Evolutionary conservation across 768 basidiomycete species (phyloP).

Genomic region (Pleurotus cornucopiae): DNA sequence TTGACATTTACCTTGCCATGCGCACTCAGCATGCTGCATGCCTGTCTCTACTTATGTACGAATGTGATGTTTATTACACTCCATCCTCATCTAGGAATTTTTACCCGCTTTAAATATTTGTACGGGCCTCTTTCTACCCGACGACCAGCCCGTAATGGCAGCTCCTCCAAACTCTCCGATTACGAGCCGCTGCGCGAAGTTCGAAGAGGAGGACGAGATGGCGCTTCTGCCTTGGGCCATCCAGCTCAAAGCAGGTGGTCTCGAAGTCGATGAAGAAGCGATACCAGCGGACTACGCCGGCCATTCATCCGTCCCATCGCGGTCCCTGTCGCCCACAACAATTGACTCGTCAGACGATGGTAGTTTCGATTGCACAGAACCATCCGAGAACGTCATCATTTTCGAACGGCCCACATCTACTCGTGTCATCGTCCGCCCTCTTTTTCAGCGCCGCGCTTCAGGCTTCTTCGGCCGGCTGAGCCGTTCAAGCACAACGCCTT

Average conservation of each 20-base stretch:
- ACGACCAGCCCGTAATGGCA: conserved; percentile 1
- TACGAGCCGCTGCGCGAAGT: neutral
- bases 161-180: neutral
- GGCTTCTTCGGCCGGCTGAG: neutral
- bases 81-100: neutral
- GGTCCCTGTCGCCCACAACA: neutral
- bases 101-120: neutral
- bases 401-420: conserved; percentile 5
- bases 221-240: neutral
- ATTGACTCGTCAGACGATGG: neutral
- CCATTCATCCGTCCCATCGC: neutral
- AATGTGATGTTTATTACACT: neutral
- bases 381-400: neutral
- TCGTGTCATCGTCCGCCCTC: conserved; percentile 7
- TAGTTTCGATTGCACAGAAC: neutral
- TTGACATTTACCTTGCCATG: neutral
- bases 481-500: neutral
- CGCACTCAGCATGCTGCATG: neutral
- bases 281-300: neutral
- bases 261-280: neutral
- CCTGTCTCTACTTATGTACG: neutral
- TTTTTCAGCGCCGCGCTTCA: neutral
- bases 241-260: neutral
- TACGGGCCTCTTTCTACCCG: neutral
- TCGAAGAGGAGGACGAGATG: neutral